Base-by-base conservation (phyloP, 768 basidiomycete genomes). In the Kwoniella mangroviensis region DNA sequence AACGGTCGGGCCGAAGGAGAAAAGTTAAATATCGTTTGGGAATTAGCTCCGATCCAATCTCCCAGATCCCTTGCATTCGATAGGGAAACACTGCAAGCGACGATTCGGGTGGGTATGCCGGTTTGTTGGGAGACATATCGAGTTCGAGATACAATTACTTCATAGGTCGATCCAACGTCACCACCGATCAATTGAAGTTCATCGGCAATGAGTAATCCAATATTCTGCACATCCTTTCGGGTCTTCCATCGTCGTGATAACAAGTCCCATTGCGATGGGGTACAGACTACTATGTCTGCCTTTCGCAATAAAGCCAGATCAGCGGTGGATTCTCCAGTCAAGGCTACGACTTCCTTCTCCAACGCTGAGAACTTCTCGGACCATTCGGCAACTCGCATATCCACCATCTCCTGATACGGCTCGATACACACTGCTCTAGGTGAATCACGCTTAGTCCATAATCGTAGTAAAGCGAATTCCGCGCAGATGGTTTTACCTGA, bases 381-480 rank as follows among this genome's bases (percentile, higher is more conserved):
- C 97, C 97, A 99, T 81, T 98, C 96, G 40, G 86, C 84, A 0
- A 95, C 92, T 3, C 95, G 88, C 74, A 89, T 87, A 67, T 98
- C 93, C 2, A 98, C 97, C 92, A 98, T 96, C 75, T 98, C 97
- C 76, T 94, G 94, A 82, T 92, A 97, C 0, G 97, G 97, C 83
- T 95, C 93, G 62, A 98, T 90, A 80, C 96, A 98, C 2, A 98
- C 93, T 0, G 95, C 95, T 19, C 94, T 86, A 21, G 88, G 87
- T 55, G 90, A 87, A 70, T 94, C 90, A 5, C 86, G 85, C 83
- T 93, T 93, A 59, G 92, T 92, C 97, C 97, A 99, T 0, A 99
- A 83, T n/a, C 94, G 88, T 58, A 99, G 85, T 15, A 99, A 85
- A 0, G 97, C 97, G 70, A 98, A 96, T 82, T 99, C 97, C 0